Percentiles rank a stretch among this genome's conserved stretches.
These are phyloP conservation scores for Ustilago lituana DNA, from an alignment of 1,284 basidiomycete species.

Conservation along the genomic window DNA sequence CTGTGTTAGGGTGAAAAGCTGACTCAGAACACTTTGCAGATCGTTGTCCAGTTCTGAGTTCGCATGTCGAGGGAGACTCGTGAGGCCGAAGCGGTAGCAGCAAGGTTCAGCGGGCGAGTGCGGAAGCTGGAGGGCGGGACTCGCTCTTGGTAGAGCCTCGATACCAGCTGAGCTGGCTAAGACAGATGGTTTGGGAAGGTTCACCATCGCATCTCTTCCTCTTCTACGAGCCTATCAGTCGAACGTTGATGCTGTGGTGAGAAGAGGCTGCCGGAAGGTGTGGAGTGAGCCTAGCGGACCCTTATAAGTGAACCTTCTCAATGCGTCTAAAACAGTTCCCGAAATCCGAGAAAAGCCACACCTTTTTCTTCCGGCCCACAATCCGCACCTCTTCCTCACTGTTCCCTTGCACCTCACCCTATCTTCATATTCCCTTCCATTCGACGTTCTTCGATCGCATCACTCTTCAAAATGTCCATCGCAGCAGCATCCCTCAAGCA, in stretches of 20 bases:
- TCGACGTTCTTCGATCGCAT: no score
- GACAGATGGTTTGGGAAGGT: conserved; percentile 4
- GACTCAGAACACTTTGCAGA: background rate
- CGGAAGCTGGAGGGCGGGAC: background rate
- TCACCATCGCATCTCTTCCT: conserved; percentile 14
- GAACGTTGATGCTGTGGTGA: no score
- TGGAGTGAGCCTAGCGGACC: background rate
- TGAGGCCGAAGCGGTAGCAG: conserved; percentile 21
- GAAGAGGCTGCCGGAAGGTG: no score
- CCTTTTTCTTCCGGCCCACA: conserved; percentile 25
- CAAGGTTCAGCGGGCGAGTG: background rate
- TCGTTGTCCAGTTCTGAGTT: background rate
- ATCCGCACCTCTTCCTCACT: background rate
- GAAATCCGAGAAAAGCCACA: conserved; percentile 22
- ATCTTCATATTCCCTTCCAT: background rate
- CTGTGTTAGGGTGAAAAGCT: conserved; percentile 1
- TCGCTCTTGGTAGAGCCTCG: background rate
- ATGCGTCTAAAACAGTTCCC: conserved; percentile 1
- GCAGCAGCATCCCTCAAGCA: conserved; percentile 41
- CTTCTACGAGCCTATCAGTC: no score
- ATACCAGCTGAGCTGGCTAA: background rate
- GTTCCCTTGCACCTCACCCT: background rate
- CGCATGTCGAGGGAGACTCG: background rate
- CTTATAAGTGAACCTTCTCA: conserved; percentile 2
- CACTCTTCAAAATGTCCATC: conserved; percentile 29